phyloP scores from a whole-genome alignment of 2,329 filamentous ascomycete species.

The Epichloe baconii region DNA sequence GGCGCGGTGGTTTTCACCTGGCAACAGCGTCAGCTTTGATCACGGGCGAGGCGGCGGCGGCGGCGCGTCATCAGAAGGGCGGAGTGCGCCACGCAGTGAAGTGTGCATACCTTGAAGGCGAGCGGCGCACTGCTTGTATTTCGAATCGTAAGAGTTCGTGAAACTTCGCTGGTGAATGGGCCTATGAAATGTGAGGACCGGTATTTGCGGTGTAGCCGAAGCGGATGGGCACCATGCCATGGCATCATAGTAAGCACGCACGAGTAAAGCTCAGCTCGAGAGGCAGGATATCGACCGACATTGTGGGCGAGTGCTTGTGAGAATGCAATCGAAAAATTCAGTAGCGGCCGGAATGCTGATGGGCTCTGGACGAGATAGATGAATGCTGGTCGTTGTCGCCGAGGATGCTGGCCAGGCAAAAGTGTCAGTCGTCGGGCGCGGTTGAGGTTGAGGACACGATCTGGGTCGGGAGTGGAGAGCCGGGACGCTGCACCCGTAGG shows the following conservation, averaged over 20 bases:
- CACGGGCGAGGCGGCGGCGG: neutral
- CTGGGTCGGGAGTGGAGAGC: neutral
- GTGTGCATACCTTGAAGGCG: conserved; percentile 52
- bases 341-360: neutral
- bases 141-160: conserved; percentile 50
- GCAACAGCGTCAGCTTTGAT: neutral
- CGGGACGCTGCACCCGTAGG: neutral
- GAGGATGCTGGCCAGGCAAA: neutral
- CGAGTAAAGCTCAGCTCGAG: conserved; percentile 86
- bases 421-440: neutral
- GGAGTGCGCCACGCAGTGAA: neutral
- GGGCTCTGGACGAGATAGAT: neutral
- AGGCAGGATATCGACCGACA: conserved; percentile 93
- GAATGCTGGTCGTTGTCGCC: neutral
- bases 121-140: conserved; percentile 50
- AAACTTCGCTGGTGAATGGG: conserved; percentile 53
- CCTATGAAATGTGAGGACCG: conserved; percentile 28
- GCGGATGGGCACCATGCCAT: neutral
- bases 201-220: neutral
- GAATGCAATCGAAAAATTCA: neutral
- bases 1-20: conserved; percentile 98
- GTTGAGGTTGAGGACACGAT: conserved; percentile 4
- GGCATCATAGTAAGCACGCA: conserved; percentile 34
- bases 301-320: conserved; percentile 29
- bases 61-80: neutral